Conservation (phyloP, 148 eudicot genomes). For the Nepenthes mirabilis region DNA sequence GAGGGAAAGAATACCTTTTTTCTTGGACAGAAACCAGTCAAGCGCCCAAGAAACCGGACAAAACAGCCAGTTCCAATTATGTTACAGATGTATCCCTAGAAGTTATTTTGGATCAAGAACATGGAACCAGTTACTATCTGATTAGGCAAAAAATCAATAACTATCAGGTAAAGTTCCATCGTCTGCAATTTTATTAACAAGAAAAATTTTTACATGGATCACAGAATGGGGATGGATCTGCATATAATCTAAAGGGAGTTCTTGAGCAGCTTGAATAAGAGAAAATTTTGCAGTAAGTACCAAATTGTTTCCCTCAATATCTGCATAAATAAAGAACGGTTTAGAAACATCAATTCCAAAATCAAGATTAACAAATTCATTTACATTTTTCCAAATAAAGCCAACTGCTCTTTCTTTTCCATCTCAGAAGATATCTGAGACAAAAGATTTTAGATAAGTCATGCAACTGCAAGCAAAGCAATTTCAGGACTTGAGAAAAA, state of each 20-base stretch:
- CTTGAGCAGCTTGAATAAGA: slow-evolving; percentile 44
- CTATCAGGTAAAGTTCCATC: not conserved
- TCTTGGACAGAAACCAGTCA: slow-evolving; percentile 88
- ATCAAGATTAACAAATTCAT: not conserved
- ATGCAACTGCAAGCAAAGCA: too few species aligned
- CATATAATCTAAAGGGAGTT: slow-evolving; percentile 51
- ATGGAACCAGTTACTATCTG: not conserved
- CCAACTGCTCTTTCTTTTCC: too few species aligned
- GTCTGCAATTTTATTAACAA: not conserved
- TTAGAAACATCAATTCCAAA: not conserved
- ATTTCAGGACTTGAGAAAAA: too few species aligned
- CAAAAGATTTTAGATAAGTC: too few species aligned
- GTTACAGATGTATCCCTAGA: slow-evolving; percentile 77
- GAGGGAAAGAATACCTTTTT: slow-evolving; percentile 33
- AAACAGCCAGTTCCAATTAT: slow-evolving; percentile 88
- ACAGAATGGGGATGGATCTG: slow-evolving; percentile 47
- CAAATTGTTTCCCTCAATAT: slow-evolving; percentile 62
- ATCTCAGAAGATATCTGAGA: too few species aligned
- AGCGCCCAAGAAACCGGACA: slow-evolving; percentile 79
- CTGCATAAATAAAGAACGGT: slow-evolving; percentile 20
- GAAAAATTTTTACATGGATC: slow-evolving; percentile 37
- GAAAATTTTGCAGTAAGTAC: slow-evolving; percentile 79
- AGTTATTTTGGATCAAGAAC: not conserved
- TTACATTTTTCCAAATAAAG: not conserved
- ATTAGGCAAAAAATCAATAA: not conserved